These are phyloP conservation scores for Ogataea trehalophila DNA, from an alignment of 805 yeast species.

Conservation along the genomic window DNA sequence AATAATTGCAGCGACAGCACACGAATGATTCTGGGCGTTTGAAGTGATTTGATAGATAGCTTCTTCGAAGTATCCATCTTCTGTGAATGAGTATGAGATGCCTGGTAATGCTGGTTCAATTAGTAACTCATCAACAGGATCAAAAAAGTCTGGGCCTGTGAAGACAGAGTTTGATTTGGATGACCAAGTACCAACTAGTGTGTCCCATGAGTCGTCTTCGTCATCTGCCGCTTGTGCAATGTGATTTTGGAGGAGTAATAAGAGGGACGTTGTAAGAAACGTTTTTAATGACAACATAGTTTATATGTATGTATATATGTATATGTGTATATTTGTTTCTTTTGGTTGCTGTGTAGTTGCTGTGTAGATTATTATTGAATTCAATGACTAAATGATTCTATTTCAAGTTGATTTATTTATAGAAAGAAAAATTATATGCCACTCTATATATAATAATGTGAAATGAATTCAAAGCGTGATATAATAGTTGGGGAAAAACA, in stretches of 20 bases:
- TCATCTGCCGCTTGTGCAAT: conserved; percentile 3
- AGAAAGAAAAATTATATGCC: too few species aligned
- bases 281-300: conserved; percentile 1
- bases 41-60: conserved; percentile 77
- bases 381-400: too few species aligned
- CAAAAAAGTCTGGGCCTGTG: conserved; percentile 95
- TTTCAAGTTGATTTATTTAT: too few species aligned
- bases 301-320: neutral
- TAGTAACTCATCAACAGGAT: conserved; percentile 90
- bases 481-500: too few species aligned
- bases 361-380: too few species aligned
- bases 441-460: too few species aligned
- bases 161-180: conserved; percentile 90
- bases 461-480: too few species aligned
- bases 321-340: neutral
- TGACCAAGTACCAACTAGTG: conserved; percentile 86
- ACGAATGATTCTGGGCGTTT: conserved; percentile 69
- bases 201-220: neutral
- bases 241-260: neutral
- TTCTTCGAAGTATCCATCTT: conserved; percentile 86
- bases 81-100: conserved; percentile 85
- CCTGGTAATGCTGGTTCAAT: conserved; percentile 98
- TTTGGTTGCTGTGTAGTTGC: too few species aligned
- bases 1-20: conserved; percentile 77
- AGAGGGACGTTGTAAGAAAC: neutral